These are phyloP conservation scores for Blastobotrys ciferrii DNA, from an alignment of 1,139 yeast genomes.

Conservation along the genomic window DNA sequence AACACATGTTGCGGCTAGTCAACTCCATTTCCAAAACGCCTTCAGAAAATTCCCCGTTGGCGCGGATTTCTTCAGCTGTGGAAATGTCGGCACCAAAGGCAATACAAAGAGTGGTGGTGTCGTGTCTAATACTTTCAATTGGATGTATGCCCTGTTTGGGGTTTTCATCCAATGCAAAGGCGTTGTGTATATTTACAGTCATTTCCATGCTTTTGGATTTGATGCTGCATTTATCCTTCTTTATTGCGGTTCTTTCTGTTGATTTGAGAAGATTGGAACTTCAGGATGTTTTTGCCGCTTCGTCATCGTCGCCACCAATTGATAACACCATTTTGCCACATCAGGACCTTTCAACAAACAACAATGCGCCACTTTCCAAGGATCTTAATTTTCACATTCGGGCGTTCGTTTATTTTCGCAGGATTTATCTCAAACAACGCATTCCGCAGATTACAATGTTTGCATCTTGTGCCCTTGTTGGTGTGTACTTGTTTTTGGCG, in stretches of 20 bases:
- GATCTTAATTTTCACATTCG: slow-evolving; percentile 12
- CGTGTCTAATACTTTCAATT: slow-evolving; percentile 30
- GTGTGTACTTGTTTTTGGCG: slow-evolving; percentile 12
- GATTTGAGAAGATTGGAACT: slow-evolving; percentile 65
- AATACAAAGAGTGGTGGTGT: slow-evolving; percentile 34
- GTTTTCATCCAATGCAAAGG: slow-evolving; percentile 37
- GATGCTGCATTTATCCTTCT: slow-evolving; percentile 57
- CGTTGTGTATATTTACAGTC: slow-evolving; percentile 43
- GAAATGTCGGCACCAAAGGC: slow-evolving; percentile 40
- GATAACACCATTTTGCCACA: background rate
- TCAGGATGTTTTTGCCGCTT: slow-evolving; percentile 46
- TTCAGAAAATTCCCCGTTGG: slow-evolving; percentile 42
- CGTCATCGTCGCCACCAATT: background rate
- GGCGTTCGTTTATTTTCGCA: slow-evolving; percentile 13
- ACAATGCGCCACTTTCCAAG: background rate
- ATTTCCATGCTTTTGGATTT: slow-evolving; percentile 55
- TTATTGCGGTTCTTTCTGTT: slow-evolving; percentile 61
- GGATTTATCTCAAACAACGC: slow-evolving; percentile 12
- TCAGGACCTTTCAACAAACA: background rate
- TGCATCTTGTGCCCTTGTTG: slow-evolving; percentile 8
- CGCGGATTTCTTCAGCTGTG: slow-evolving; percentile 39
- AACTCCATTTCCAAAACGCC: slow-evolving; percentile 43
- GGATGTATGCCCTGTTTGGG: slow-evolving; percentile 19
- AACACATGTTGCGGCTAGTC: slow-evolving; percentile 46
- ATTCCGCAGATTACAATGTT: slow-evolving; percentile 11